Base-by-base conservation (phyloP, 1,284 basidiomycete species). In the Leccinum variabile region DNA sequence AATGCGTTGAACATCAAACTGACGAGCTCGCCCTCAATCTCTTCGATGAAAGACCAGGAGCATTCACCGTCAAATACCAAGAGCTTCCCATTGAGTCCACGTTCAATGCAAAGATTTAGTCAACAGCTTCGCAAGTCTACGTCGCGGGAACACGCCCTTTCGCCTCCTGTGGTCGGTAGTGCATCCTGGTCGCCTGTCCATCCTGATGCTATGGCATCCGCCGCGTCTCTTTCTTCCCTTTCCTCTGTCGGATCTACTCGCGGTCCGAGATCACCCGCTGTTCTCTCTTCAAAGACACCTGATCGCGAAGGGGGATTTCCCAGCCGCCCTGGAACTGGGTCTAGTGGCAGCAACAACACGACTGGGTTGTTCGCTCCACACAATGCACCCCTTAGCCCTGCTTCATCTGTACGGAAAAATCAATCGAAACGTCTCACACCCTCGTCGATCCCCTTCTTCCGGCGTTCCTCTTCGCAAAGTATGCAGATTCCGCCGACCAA, bases 401-500 rank as follows among this genome's bases (percentile, higher is more conserved):
- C 85, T 18, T 81, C 86, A 13, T 90, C 88, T 22, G 72, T 88
- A 54, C 84, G 86, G 59, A 84, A 88, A 53, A 83, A 84, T 50
- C 84, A 86, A 57, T 88, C 86, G 13, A 92, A 88, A 72, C 86
- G 95, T 56, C 85, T 95, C 56, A 97, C 95, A 0, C 95, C 95
- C 0, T 96, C 94, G 14, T 92, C 94, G 8, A 97, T 98, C 66
- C 96, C 95, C 1, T 98, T 98, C 79, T 97, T 97, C 81, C 86
- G 94, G 49, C 90, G 95, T 18, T 92, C 94, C 1, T 95, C 94
- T 18, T 95, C 94, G 1, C 91, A 94, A 68, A 94, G 92, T 2
- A 89, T 92, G 80, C 88, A 92, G 66, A 73, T 83, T 56, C 83
- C 81, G 56, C 77, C 80, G 5, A 72, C 80, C 32, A 73, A 72